Base-by-base conservation (phyloP, 108 stramenopile species). In the Pseudonitzschia multiseries region DNA sequence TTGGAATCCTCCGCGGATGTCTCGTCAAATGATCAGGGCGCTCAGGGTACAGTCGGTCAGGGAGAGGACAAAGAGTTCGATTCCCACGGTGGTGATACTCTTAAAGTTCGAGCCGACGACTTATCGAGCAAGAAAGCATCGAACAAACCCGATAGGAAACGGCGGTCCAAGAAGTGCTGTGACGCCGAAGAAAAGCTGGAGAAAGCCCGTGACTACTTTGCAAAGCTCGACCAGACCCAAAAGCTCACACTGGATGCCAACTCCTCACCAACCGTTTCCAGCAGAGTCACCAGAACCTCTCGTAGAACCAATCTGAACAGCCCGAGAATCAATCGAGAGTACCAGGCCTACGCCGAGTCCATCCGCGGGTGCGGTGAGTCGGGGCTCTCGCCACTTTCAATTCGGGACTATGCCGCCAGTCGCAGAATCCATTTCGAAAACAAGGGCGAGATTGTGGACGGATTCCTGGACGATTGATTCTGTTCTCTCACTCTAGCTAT, bases 381-480 rank as follows among this genome's bases (percentile, higher is more conserved):
- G 22, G 70, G 77, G 27, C 61, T 82, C 4, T 21, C 78, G 26
- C 77, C 81, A 31, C 48, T 78, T 12, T 64, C 77, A 4, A 65
- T 73, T 22, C 21, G 57, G 24, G 73, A 78, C 6, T 82, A 71
- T 78, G 81, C 73, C 3, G 21, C 46, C 13, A 70, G 64, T 46
- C 77, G 81, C 43, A 48, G 48, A 27, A 26, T 62, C 32, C 31
- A 72, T 27, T 72, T 62, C 40, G 72, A 73, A 62, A 68, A 65
- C 44, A 73, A 67, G 22, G 29, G 32, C 15, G 69, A 61, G 53
- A 24, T 82, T 4, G 78, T 65, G 70, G 81, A 82, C 32, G 81
- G 81, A 0, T 78, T 82, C 63, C 43, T 82, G 46, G 81, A 82
- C 32, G 68, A 31, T 32, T 66, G 67, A 57, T 33, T 48, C 2